These are phyloP conservation scores for Colletotrichum noveboracense DNA, from an alignment of 2,329 filamentous ascomycete genomes.

Conservation along the genomic window DNA sequence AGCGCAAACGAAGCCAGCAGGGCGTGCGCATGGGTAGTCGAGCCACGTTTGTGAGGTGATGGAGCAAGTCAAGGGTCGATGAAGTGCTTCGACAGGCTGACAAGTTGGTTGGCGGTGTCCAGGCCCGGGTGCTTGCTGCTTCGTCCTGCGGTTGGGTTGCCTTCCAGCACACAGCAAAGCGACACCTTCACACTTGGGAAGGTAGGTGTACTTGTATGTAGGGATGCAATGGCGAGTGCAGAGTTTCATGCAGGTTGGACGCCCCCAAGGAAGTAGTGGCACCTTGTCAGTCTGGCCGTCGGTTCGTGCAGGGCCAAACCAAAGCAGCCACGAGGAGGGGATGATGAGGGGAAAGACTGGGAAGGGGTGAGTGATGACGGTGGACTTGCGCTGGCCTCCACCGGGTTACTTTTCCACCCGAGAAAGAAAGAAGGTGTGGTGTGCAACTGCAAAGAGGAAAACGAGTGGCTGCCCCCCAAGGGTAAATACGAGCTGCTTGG, in stretches of 20 bases:
- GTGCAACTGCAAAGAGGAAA: not conserved
- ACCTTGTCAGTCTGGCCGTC: constrained; percentile 2
- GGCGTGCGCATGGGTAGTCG: constrained; percentile 11
- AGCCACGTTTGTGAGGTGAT: constrained; percentile 3
- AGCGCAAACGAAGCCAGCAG: not conserved
- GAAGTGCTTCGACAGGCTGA: not conserved
- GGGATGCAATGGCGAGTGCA: not conserved
- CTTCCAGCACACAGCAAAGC: not conserved
- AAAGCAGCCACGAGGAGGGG: not conserved
- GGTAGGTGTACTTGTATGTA: constrained; percentile 9
- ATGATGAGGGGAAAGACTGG: not conserved
- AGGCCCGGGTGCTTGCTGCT: not conserved
- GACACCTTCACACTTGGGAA: not conserved
- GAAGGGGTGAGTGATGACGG: not conserved
- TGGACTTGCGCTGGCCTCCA: constrained; percentile 10
- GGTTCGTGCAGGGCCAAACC: not conserved
- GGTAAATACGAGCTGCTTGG: constrained; percentile 9
- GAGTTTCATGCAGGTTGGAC: constrained; percentile 6
- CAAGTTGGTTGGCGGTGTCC: not conserved
- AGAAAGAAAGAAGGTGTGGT: not conserved
- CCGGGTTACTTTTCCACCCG: not conserved
- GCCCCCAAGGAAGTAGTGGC: not conserved
- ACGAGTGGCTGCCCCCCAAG: not conserved
- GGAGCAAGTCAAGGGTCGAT: not conserved
- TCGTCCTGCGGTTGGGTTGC: not conserved